These are phyloP conservation scores for Dendrostoma leiphaemia DNA, from an alignment of 2,329 filamentous ascomycete genomes.

Conservation along the genomic window DNA sequence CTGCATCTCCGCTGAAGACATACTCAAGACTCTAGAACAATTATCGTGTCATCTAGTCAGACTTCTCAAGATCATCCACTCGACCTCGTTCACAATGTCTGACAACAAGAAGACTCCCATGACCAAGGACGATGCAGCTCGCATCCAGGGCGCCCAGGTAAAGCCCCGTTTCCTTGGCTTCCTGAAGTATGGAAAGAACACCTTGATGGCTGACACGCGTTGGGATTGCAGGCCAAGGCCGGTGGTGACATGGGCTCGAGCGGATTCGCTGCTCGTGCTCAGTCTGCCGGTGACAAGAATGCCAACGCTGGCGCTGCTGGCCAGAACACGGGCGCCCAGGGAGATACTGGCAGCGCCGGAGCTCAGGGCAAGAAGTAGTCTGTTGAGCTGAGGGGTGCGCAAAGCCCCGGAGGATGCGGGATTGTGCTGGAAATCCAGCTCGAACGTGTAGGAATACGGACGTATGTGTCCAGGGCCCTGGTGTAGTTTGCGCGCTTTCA, in stretches of 20 bases:
- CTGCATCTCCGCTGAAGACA: neutral
- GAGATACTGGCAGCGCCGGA: neutral
- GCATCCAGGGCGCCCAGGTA: neutral
- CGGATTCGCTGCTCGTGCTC: too few relatives aligned
- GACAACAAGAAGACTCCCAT: neutral
- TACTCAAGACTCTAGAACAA: neutral
- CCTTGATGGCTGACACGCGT: neutral
- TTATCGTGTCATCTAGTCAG: neutral
- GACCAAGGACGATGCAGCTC: neutral
- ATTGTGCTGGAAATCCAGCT: too few relatives aligned
- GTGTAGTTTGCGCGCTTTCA: neutral
- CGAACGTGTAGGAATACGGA: too few relatives aligned
- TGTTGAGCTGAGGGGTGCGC: too few relatives aligned
- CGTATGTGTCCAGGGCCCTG: too few relatives aligned
- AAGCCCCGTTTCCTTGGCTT: neutral
- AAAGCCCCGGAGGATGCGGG: too few relatives aligned
- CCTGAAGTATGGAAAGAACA: too few relatives aligned
- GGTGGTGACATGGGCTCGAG: too few relatives aligned
- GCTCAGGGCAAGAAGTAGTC: constrained; percentile 4
- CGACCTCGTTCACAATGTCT: neutral
- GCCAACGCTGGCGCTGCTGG: too few relatives aligned
- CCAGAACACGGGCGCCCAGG: neutral
- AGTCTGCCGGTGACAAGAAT: too few relatives aligned
- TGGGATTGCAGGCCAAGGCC: too few relatives aligned
- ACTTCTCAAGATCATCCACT: neutral